These are phyloP conservation scores for Tylopilus sp. DNA, from an alignment of 768 basidiomycete species.

Conservation along the genomic window DNA sequence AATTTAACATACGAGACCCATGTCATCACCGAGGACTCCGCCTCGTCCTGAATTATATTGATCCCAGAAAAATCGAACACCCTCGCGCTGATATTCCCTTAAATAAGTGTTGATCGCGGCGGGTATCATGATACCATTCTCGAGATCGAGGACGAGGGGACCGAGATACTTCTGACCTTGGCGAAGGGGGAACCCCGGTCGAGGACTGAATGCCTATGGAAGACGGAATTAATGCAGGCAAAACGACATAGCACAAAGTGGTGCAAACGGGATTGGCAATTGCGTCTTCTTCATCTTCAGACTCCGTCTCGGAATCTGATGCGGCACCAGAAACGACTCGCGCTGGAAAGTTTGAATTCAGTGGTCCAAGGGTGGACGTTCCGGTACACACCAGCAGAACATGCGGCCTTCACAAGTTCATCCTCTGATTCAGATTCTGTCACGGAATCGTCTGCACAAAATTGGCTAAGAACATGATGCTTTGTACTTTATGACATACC, in stretches of 20 bases:
- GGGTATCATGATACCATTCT: slow-evolving; percentile 51
- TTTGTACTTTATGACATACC: slow-evolving; percentile 13
- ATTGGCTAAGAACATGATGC: background rate
- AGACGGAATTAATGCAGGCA: background rate
- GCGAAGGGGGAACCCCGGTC: slow-evolving; percentile 53
- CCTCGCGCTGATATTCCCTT: slow-evolving; percentile 89
- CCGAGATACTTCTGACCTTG: slow-evolving; percentile 41
- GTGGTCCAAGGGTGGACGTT: background rate
- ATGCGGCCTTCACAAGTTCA: slow-evolving; percentile 2
- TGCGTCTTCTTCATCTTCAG: slow-evolving; percentile 37
- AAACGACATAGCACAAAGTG: background rate
- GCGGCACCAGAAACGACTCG: slow-evolving; percentile 1
- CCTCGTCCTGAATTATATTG: slow-evolving; percentile 67
- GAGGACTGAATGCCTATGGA: slow-evolving; percentile 40
- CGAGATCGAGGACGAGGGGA: slow-evolving; percentile 50
- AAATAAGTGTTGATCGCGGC: slow-evolving; percentile 78
- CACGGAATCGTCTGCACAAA: slow-evolving; percentile 35
- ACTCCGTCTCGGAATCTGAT: slow-evolving; percentile 42
- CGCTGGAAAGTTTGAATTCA: background rate
- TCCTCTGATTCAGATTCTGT: slow-evolving; percentile 47
- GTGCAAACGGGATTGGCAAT: slow-evolving; percentile 31
- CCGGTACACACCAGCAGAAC: slow-evolving; percentile 17
- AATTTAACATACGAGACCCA: slow-evolving; percentile 65
- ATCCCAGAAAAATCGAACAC: slow-evolving; percentile 76
- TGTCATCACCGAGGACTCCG: slow-evolving; percentile 91